Evolutionary conservation across 164 flowering plant genomes (phyloP), one percentile per base, ranked within the genome.

Genomic region (Cinnamomum micranthum): DNA sequence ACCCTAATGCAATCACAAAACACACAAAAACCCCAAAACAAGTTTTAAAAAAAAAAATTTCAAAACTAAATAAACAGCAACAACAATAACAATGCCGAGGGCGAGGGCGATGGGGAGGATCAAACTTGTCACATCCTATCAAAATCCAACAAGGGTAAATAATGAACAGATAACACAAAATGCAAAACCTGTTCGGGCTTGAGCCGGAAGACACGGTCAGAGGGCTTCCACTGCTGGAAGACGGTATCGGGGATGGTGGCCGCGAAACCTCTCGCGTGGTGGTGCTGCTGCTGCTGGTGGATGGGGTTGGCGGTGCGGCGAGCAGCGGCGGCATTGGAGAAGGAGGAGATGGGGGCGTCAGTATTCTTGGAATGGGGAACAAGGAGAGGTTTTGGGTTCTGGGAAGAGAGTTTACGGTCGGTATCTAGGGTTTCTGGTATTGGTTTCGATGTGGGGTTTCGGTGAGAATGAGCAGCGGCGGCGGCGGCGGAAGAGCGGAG

Each of bases 151-250:
- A 55, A 55, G n/a, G 6, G 20, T 0, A 14, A 20, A 55, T 55
- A 13, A 55, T 41, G 47, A 55, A 55, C 6, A 14, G 7, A 55
- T 15, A 55, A 6, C 3, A 55, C 2, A 1, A 55, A 55, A 55
- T 55, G 60, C 60, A 55, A 55, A 55, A 81, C 87, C 84, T 84
- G 86, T 15, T 84, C 83, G 4, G 86, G 80, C 55, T 70, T 78
- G 58, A 84, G 75, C 14, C 74, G 78, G 67, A 76, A 76, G 55
- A 81, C 87, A 12, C 86, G 77, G 1, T 81, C 87, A 20, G 82
- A 84, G 27, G 87, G 87, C 76, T 82, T 80, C 87, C 87, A 84
- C 22, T 75, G 78, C 59, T 80, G 78, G 33, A 80, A 76, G 20
- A 82, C 81, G 11, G 84, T 73, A 19, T 84, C 83, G 5, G 82